These are phyloP conservation scores for Rhodamnia rubescens DNA, from an alignment of 345 rosid genomes.

Conservation along the genomic window DNA sequence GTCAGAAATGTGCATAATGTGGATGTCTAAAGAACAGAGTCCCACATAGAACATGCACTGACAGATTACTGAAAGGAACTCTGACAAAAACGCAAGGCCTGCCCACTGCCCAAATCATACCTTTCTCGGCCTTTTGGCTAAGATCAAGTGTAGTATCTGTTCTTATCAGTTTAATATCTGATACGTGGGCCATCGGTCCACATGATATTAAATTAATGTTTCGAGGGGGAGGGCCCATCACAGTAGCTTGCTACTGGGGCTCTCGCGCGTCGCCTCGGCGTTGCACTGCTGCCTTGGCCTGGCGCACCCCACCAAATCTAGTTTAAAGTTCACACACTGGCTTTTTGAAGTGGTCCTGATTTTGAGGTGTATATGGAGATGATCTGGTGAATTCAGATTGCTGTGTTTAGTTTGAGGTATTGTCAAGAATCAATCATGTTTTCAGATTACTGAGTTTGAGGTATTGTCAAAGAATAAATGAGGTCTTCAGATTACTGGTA, in stretches of 20 bases:
- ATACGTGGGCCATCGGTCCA: conserved; percentile 26
- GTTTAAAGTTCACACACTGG: neutral
- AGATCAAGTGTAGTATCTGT: conserved; percentile 60
- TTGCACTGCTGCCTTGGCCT: conserved; percentile 6
- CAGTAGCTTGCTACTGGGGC: conserved; percentile 9
- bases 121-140: conserved; percentile 68
- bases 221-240: neutral
- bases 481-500: neutral
- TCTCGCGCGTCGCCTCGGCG: neutral
- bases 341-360: neutral
- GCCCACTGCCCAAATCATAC: conserved; percentile 4
- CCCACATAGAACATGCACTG: neutral
- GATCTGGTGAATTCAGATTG: neutral
- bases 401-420: neutral
- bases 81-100: neutral
- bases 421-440: neutral
- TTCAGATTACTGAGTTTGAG: neutral
- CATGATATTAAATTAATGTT: conserved; percentile 32
- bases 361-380: neutral
- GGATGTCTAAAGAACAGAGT: neutral
- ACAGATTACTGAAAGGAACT: neutral
- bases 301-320: conserved; percentile 7
- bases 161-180: conserved; percentile 60
- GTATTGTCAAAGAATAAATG: neutral
- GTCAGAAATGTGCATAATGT: neutral